phyloP scores from a whole-genome alignment of 106 monocot species.

The Dendrobium catenatum region DNA sequence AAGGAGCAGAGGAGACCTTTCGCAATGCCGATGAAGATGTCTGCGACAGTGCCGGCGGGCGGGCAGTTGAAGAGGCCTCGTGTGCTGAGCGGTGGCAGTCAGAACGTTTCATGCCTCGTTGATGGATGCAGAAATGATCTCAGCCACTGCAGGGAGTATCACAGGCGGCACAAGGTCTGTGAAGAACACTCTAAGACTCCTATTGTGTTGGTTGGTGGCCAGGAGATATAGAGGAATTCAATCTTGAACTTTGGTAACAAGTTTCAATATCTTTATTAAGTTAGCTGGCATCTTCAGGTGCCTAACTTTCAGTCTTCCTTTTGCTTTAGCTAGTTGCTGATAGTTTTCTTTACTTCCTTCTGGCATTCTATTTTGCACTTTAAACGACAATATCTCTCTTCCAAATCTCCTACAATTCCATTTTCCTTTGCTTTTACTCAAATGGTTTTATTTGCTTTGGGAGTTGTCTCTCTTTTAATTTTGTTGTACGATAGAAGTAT shows the following conservation, averaged over 20 bases:
- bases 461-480: background rate
- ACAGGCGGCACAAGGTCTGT: slow-evolving; percentile 53
- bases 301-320: background rate
- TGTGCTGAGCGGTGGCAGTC: slow-evolving; percentile 9
- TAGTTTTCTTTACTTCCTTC: background rate
- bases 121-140: slow-evolving; percentile 52
- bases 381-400: background rate
- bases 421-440: background rate
- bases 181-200: slow-evolving; percentile 27
- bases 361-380: background rate
- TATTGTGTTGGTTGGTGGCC: slow-evolving; percentile 37
- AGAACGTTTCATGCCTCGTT: slow-evolving; percentile 31
- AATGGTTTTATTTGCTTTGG: background rate
- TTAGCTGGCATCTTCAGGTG: background rate
- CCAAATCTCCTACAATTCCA: background rate
- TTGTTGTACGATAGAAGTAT: background rate
- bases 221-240: slow-evolving; percentile 12
- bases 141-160: slow-evolving; percentile 45
- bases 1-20: slow-evolving; percentile 20
- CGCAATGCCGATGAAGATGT: background rate
- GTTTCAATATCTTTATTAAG: background rate
- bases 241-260: background rate
- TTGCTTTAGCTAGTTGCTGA: background rate
- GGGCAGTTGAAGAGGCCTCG: slow-evolving; percentile 29
- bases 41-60: slow-evolving; percentile 2